Conservation (phyloP, 441 rosid genomes). For the Manihot esculenta region DNA sequence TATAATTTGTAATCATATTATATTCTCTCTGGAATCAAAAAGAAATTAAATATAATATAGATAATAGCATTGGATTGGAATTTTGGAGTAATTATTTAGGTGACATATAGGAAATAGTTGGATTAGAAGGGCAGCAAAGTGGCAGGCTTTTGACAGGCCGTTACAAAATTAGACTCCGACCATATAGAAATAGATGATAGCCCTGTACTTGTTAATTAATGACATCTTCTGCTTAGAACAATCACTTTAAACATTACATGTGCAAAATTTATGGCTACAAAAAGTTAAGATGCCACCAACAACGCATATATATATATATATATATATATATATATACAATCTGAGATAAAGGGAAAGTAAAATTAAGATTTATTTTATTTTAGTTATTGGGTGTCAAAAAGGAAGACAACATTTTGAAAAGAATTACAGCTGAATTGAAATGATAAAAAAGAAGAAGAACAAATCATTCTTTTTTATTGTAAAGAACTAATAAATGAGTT, state of each 20-base stretch:
- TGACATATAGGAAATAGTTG: too few relatives aligned
- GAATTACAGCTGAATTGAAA: constrained; percentile 6
- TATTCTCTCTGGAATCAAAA: too few relatives aligned
- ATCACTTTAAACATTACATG: constrained; percentile 9
- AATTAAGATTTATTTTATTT: neutral
- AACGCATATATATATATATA: neutral
- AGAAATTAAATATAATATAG: too few relatives aligned
- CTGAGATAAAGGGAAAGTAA: neutral
- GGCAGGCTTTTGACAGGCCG: constrained; percentile 10
- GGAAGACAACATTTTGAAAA: constrained; percentile 4
- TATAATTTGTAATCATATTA: too few relatives aligned
- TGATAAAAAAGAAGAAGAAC: neutral
- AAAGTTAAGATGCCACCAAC: constrained; percentile 1
- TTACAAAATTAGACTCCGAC: constrained; percentile 10
- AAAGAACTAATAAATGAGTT: constrained; percentile 14
- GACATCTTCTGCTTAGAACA: neutral
- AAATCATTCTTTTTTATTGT: neutral
- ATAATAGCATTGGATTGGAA: too few relatives aligned
- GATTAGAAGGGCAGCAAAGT: neutral
- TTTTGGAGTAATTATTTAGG: too few relatives aligned
- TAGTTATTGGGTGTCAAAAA: neutral
- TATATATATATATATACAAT: too few relatives aligned
- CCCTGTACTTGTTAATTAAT: neutral
- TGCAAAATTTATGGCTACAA: neutral
- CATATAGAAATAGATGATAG: neutral